Conservation (phyloP, 2,329 filamentous ascomycete genomes). For the Amauroascus niger region DNA sequence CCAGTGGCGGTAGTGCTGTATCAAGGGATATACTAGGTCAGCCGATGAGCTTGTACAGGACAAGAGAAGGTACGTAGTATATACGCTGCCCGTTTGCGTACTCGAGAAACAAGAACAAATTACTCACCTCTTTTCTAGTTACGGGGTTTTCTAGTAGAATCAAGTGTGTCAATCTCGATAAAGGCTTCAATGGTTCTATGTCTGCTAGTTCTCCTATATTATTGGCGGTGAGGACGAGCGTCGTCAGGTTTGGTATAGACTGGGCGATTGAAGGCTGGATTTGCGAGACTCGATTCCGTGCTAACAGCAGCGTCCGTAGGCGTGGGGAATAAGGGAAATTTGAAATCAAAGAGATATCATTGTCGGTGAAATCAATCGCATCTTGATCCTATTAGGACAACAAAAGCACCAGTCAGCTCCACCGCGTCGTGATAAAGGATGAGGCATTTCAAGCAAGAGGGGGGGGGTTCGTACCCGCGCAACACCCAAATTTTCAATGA, state of each 20-base stretch:
- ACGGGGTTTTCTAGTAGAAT: constrained; percentile 81
- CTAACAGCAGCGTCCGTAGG: constrained; percentile 75
- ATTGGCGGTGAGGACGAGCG: constrained; percentile 75
- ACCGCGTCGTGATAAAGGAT: not conserved
- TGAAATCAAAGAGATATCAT: constrained; percentile 78
- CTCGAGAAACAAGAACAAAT: too few species aligned
- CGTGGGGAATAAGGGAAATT: constrained; percentile 91
- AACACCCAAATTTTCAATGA: constrained; percentile 94
- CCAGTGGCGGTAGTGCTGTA: constrained; percentile 83
- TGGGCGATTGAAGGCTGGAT: constrained; percentile 68
- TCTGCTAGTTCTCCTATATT: constrained; percentile 75
- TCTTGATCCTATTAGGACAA: constrained; percentile 63
- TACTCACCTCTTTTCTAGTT: constrained; percentile 74
- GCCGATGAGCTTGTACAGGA: not conserved
- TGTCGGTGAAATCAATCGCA: constrained; percentile 96
- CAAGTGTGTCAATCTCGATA: constrained; percentile 65
- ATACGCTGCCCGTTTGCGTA: too few species aligned
- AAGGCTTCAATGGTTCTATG: constrained; percentile 64
- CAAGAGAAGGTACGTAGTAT: not conserved
- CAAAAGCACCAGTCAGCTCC: not conserved
- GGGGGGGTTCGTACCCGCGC: constrained; percentile 57
- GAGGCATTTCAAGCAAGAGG: not conserved
- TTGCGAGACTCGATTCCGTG: constrained; percentile 73
- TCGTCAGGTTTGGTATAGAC: constrained; percentile 70
- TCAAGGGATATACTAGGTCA: not conserved